Evolutionary conservation across 139 green algal genomes (phyloP).

Genomic region (Pedinophyceae sp.): DNA sequence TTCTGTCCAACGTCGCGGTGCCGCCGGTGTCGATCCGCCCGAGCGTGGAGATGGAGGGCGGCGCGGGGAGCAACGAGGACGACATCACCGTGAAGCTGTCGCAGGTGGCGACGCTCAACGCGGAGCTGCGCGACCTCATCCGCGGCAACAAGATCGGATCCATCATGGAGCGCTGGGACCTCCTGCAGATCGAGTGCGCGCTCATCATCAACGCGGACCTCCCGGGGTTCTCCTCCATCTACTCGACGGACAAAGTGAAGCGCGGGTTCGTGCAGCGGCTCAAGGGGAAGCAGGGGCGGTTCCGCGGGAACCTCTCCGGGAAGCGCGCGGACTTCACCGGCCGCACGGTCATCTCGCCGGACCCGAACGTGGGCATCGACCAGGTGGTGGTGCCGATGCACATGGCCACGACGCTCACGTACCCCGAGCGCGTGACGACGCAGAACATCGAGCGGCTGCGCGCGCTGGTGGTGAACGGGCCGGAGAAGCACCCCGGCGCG

Average conservation of each 20-base stretch:
- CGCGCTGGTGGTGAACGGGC: constrained; percentile 22
- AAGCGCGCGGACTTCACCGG: constrained; percentile 96
- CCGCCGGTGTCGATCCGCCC: constrained; percentile 90
- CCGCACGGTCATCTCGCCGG: constrained; percentile 91
- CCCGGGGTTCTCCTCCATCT: constrained; percentile 50
- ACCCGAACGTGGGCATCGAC: constrained; percentile 88
- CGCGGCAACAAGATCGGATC: constrained; percentile 24
- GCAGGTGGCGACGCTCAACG: constrained; percentile 27
- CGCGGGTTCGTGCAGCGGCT: constrained; percentile 93
- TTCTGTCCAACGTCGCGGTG: constrained; percentile 74
- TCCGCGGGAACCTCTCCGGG: constrained; percentile 88
- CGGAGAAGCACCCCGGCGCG: constrained; percentile 57
- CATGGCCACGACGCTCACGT: constrained; percentile 85
- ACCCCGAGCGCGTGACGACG: constrained; percentile 72
- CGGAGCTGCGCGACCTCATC: background rate
- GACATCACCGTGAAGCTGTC: constrained; percentile 57
- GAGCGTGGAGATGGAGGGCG: constrained; percentile 90
- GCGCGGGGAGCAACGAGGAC: constrained; percentile 85
- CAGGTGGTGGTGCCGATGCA: constrained; percentile 78
- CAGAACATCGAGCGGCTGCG: constrained; percentile 85
- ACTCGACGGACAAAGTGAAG: constrained; percentile 6
- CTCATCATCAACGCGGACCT: constrained; percentile 92
- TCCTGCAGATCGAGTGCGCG: constrained; percentile 70
- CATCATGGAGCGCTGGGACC: constrained; percentile 94
- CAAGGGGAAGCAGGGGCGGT: constrained; percentile 96